Evolutionary conservation across 176 grass and related monocot species (phyloP), one percentile per base, ranked within the genome.

Genomic region (Bromus sterilis): DNA sequence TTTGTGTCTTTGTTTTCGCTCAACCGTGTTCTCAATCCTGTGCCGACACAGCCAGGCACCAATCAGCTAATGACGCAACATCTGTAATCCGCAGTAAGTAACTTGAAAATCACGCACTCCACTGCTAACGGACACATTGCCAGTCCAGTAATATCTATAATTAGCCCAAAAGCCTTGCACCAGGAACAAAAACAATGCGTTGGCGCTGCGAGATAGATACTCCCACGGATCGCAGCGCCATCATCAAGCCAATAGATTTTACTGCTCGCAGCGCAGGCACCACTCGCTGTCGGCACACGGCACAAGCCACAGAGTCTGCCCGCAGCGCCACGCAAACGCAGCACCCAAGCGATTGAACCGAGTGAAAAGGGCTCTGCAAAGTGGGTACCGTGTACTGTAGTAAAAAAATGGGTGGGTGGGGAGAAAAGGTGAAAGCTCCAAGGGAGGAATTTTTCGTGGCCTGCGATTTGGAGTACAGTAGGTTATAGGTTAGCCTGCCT

Each of bases 391-490:
- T n/a, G n/a, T n/a, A n/a, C n/a, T n/a, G n/a, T n/a, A 73, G 32
- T 63, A 84, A 63, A 86, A 79, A 66, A 78, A 1, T 5, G 5
- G 15, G 36, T 21, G 2, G 21, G n/a, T n/a, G 37, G 57, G 63
- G 15, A 11, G 9, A 42, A 46, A 73, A 71, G 55, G 35, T 2
- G 36, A 79, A 46, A 24, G 79, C 66, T 37, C 51, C 42, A 13
- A 71, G 74, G 14, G 56, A 24, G 75, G 86, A 89, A 80, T 80
- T 61, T 84, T 44, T 88, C 87, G 87, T 68, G 37, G 29, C 29
- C 16, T 7, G 59, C 10, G 76, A 84, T 51, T 26, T 23, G n/a
- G 58, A 59, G 46, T 21, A 60, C 46, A 59, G 46, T 21, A 60
- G 48, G 25, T 64, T 78, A 20, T n/a, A n/a, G n/a, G 26, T 36